Evolutionary conservation across 2,329 filamentous ascomycete species (phyloP).

Genomic region (Xylaria sp.): DNA sequence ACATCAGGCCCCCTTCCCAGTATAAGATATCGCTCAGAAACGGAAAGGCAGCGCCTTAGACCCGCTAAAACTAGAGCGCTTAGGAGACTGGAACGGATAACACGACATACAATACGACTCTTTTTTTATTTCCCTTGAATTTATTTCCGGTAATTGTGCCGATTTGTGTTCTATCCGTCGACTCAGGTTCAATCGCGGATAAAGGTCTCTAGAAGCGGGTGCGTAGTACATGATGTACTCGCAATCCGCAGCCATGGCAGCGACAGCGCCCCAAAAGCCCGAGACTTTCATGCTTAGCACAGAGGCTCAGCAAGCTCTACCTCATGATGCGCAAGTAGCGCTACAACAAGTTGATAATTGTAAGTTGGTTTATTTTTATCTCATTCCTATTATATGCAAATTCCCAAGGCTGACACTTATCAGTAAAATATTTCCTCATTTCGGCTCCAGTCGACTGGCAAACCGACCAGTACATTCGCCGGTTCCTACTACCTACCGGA

Average conservation of each 20-base stretch:
- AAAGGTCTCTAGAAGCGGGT: slow-evolving; percentile 35
- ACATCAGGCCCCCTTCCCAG: slow-evolving; percentile 20
- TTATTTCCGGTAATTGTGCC: slow-evolving; percentile 33
- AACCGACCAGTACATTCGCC: slow-evolving; percentile 93
- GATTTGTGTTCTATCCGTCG: slow-evolving; percentile 10
- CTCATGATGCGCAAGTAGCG: slow-evolving; percentile 95
- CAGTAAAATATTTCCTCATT: slow-evolving; percentile 99
- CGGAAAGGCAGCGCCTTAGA: slow-evolving; percentile 46
- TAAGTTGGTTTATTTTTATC: slow-evolving; percentile 61
- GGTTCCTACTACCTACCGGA: slow-evolving; percentile 94
- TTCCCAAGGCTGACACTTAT: slow-evolving; percentile 39
- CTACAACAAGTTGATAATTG: slow-evolving; percentile 98
- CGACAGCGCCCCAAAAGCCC: slow-evolving; percentile 86
- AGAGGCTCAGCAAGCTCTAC: slow-evolving; percentile 95
- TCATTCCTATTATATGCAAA: slow-evolving; percentile 7
- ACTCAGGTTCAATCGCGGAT: slow-evolving; percentile 21
- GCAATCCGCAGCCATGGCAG: slow-evolving; percentile 85
- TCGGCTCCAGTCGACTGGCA: slow-evolving; percentile 99
- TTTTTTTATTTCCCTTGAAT: slow-evolving; percentile 38
- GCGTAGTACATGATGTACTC: slow-evolving; percentile 72
- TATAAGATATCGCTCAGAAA: slow-evolving; percentile 34
- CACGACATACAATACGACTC: slow-evolving; percentile 38
- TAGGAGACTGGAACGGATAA: slow-evolving; percentile 33
- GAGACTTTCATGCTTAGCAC: slow-evolving; percentile 99
- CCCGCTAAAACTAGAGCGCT: slow-evolving; percentile 24